These are phyloP conservation scores for Pterocarpus santalinus DNA, from an alignment of 306 rosid species.

Conservation along the genomic window DNA sequence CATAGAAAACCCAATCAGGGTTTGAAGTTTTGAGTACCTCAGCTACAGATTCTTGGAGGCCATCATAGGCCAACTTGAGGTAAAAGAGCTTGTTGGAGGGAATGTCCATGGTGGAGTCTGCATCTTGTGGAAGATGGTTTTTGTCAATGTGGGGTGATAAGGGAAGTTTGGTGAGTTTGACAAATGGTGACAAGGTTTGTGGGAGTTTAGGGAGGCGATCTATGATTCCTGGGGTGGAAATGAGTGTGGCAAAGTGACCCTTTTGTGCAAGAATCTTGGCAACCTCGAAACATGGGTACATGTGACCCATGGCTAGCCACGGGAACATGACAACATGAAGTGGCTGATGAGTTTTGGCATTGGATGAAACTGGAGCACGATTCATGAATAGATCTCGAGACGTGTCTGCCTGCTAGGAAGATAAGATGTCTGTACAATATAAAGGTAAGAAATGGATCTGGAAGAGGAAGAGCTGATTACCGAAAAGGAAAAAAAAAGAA, in stretches of 20 bases:
- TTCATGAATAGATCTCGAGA: slow-evolving; percentile 1
- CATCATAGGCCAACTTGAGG: slow-evolving; percentile 58
- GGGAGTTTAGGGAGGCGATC: slow-evolving; percentile 63
- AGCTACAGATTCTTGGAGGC: slow-evolving; percentile 50
- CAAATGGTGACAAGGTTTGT: slow-evolving; percentile 35
- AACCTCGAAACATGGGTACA: slow-evolving; percentile 59
- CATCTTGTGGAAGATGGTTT: slow-evolving; percentile 51
- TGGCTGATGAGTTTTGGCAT: slow-evolving; percentile 29
- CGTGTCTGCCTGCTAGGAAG: too few relatives aligned
- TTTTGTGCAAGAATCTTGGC: slow-evolving; percentile 67
- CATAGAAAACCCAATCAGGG: slow-evolving; percentile 70
- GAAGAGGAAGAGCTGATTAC: not conserved
- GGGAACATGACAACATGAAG: slow-evolving; percentile 69
- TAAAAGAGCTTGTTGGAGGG: slow-evolving; percentile 53
- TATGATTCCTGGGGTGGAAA: slow-evolving; percentile 64
- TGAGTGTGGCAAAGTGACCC: slow-evolving; percentile 56
- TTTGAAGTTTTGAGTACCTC: slow-evolving; percentile 40
- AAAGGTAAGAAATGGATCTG: not conserved
- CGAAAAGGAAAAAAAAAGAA: too few relatives aligned
- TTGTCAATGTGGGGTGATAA: slow-evolving; percentile 44
- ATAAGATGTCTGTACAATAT: not conserved
- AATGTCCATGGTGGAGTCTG: slow-evolving; percentile 60
- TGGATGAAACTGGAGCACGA: slow-evolving; percentile 2
- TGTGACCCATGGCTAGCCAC: slow-evolving; percentile 77
- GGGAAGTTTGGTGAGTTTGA: slow-evolving; percentile 54